Conservation (phyloP, 164 flowering plant species). For the Akebia trifoliata region DNA sequence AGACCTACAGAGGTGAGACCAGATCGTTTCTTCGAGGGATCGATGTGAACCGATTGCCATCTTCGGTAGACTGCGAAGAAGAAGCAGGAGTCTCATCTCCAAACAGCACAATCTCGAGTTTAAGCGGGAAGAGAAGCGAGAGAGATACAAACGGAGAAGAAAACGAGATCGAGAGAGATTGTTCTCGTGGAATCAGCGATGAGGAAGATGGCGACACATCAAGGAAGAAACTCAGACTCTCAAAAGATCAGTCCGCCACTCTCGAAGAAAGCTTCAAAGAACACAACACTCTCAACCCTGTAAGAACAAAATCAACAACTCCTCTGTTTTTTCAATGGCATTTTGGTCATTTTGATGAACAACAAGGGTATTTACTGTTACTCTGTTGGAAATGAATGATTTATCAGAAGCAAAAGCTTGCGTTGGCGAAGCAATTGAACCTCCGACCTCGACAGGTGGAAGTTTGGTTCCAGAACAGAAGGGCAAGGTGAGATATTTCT, state of each 20-base stretch:
- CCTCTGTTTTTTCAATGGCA: not conserved
- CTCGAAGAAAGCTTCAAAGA: conserved; percentile 31
- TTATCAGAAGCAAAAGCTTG: conserved; percentile 74
- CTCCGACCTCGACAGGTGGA: conserved; percentile 77
- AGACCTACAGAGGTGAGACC: conserved; percentile 30
- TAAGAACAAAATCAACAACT: conserved; percentile 33
- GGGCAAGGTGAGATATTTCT: conserved; percentile 59
- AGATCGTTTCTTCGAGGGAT: conserved; percentile 67
- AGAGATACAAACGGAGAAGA: conserved; percentile 31
- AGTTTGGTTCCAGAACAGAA: conserved; percentile 86
- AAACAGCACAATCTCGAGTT: conserved; percentile 27
- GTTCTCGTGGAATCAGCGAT: conserved; percentile 18
- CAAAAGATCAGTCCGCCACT: conserved; percentile 31
- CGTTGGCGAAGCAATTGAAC: conserved; percentile 68
- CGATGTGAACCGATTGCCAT: conserved; percentile 68
- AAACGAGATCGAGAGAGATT: conserved; percentile 16
- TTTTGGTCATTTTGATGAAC: not conserved
- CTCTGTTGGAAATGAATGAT: not conserved
- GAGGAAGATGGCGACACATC: conserved; percentile 23
- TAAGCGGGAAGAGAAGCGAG: conserved; percentile 41
- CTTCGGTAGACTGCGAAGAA: conserved; percentile 46
- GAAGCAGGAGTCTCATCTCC: conserved; percentile 59
- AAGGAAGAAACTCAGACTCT: conserved; percentile 26
- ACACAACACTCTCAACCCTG: conserved; percentile 32
- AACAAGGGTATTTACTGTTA: conserved; percentile 8